Percentiles rank a stretch among this genome's conserved stretches.
Conservation (phyloP, 1,284 basidiomycete genomes). For the Meira nashicola region DNA sequence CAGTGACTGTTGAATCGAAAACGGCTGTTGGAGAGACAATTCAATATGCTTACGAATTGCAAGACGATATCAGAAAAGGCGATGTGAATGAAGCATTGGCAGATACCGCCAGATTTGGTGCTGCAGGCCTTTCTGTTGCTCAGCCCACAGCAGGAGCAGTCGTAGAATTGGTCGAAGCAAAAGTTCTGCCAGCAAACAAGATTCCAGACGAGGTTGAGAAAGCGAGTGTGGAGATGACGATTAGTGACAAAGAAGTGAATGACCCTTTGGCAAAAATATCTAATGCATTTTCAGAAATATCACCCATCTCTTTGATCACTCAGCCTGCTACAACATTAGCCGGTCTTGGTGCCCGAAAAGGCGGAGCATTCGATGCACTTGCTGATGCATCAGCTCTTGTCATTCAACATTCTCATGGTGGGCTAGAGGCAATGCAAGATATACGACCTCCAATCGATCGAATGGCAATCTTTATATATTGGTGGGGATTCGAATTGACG, state of each 20-base stretch:
- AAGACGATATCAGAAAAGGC: constrained; percentile 2
- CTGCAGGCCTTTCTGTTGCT: neutral
- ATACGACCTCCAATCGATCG: constrained; percentile 40
- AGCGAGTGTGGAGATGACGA: neutral
- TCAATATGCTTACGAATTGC: constrained; percentile 2
- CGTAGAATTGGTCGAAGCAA: neutral
- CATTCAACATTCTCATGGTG: constrained; percentile 19
- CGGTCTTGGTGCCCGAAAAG: neutral
- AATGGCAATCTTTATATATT: constrained; percentile 45
- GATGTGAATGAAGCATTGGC: constrained; percentile 1
- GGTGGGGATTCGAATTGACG: constrained; percentile 49
- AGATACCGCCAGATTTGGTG: constrained; percentile 2
- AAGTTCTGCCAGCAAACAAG: constrained; percentile 5
- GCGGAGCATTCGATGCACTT: constrained; percentile 38
- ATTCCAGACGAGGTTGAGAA: neutral
- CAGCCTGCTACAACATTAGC: constrained; percentile 21
- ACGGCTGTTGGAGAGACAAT: neutral
- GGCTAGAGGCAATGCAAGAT: constrained; percentile 22
- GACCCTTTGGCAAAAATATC: neutral
- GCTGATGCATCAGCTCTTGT: constrained; percentile 30
- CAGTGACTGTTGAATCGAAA: neutral
- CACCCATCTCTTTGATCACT: constrained; percentile 28
- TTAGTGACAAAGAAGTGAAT: no score
- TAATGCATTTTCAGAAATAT: neutral
- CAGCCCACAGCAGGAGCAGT: neutral